Base-by-base conservation (phyloP, 2,329 filamentous ascomycete genomes). In the Lasiodiplodia sp. region DNA sequence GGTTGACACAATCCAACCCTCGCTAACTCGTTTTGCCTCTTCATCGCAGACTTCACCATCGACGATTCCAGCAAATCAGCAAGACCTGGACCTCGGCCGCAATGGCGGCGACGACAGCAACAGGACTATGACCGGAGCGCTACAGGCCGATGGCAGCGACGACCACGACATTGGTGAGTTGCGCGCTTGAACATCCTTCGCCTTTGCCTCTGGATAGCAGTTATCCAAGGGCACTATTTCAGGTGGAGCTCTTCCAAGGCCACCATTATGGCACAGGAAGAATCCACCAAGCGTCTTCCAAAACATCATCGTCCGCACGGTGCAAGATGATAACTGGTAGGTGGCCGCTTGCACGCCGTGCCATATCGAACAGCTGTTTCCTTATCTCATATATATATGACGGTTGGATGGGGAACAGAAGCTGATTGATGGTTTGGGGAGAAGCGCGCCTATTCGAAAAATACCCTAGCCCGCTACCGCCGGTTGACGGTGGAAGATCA, bases 81-180 rank as follows among this genome's bases (percentile, higher is more conserved):
- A 68, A 18, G 67, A 68, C 40, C 51, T 65, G 23, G 67, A 68
- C n/a, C 51, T 68, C 7, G 67, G 67, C 58, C 67, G 67, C 16
- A 40, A 40, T 37, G 44, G 44, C 3, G 60, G 58, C 40, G 40
- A 63, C 2, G 66, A 64, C 37, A 40, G 53, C 28, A 44, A 53
- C 11, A 51, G 51, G 40, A 64, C 58, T 12, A 68, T 68, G 67
- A 68, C 67, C 38, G 67, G 67, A 23, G 67, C 67, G 25, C 62
- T 68, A 40, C 67, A 65, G 58, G 40, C 47, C n/a, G 57, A 64
- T 23, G 37, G 37, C 21, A 58, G 51, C 28, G 60, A 68, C 51
- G 67, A 51, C 49, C 51, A 68, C 31, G 57, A 68, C 47, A 38
- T 68, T 63, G 67, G 67, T 68, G 67, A 68, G 67, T 68, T 53